Conservation (phyloP, 345 rosid species). For the Xanthoceras sorbifolium region DNA sequence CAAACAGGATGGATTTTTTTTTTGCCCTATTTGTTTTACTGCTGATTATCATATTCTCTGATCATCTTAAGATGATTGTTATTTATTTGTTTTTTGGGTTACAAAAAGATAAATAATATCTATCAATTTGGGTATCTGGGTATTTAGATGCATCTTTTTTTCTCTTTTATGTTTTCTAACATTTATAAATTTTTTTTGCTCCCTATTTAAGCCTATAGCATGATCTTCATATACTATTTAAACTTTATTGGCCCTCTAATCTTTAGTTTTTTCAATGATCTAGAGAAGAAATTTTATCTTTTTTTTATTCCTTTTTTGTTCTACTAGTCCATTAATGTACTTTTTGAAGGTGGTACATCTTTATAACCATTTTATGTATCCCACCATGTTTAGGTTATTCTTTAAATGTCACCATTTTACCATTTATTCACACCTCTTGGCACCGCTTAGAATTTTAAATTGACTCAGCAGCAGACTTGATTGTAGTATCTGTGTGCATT, state of each 20-base stretch:
- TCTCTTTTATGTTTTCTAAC: neutral
- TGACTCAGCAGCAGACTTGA: neutral
- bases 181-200: neutral
- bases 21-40: neutral
- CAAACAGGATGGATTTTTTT: neutral
- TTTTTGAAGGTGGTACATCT: neutral
- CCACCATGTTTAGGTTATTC: neutral
- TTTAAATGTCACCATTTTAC: neutral
- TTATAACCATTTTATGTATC: neutral
- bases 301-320: neutral
- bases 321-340: neutral
- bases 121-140: slow-evolving; percentile 1
- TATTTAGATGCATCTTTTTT: slow-evolving; percentile 11
- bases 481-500: neutral
- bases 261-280: slow-evolving; percentile 6
- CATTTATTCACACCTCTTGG: neutral
- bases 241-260: neutral
- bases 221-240: neutral
- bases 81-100: neutral
- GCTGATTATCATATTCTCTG: neutral
- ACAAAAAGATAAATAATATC: neutral
- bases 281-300: slow-evolving; percentile 1
- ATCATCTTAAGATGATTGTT: neutral
- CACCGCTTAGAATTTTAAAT: neutral
- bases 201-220: neutral